Base-by-base conservation (phyloP, 164 flowering plant genomes). In the Umbellularia californica region DNA sequence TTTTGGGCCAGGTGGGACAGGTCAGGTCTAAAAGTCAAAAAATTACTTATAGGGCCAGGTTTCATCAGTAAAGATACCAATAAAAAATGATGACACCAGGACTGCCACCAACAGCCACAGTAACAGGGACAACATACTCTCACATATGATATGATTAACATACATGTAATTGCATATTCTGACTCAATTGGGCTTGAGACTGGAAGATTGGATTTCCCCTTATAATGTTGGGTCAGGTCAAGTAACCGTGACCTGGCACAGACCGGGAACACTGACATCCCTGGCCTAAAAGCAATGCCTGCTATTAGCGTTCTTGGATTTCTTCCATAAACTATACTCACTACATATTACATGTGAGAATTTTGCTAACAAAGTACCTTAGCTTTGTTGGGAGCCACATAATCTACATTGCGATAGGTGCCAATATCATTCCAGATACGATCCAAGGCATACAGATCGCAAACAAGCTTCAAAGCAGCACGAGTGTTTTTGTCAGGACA, bases 391-490 rank as follows among this genome's bases (percentile, higher is more conserved):
- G 99, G 99, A 52, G 99, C 97, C 67, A 95, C 91, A 84, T 93
- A 95, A 75, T 95, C 99, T 50, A 93, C 99, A 80, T 85, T 95
- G 12, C 97, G 91, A 81, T 92, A 95, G 28, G 99, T 95, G 68
- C 99, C 99, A 22, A 95, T 93, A 82, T 95, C 99, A 24, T 92
- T 90, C 98, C 98, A 95, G 77, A 95, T 93, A 27, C 93, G 88
- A 75, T 95, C 88, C 88, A 95, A 73, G 47, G 99, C 99, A 79
- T 95, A 95, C 24, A 92, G 92, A 84, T 95, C 98, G 72, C 99
- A 95, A 0, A 87, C 86, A 60, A 95, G 93, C 86, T 95, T 95
- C 79, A 95, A 76, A 71, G 88, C 89, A 70, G 84, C 82, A 41
- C 89, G 90, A 28, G 91, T 79, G 72, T 80, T 86, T 24, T 77